These are phyloP conservation scores for Cenococcum geophilum DNA, from an alignment of 495 filamentous ascomycete species.

Conservation along the genomic window DNA sequence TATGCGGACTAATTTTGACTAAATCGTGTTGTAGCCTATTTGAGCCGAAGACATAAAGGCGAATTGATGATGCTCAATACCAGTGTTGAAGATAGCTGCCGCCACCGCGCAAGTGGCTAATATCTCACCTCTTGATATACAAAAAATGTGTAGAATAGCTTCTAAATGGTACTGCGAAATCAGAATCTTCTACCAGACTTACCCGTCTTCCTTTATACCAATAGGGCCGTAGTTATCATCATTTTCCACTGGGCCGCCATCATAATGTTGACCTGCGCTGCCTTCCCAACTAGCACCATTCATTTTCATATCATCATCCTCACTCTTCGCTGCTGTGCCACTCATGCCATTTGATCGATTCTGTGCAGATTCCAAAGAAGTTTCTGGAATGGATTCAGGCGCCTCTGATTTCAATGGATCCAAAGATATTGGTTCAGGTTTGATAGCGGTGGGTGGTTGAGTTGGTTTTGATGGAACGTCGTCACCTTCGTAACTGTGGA, in stretches of 20 bases:
- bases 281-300: constrained; percentile 37
- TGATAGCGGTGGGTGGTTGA: constrained; percentile 18
- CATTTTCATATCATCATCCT: constrained; percentile 37
- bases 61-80: neutral
- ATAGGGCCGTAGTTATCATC: constrained; percentile 44
- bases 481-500: constrained; percentile 77
- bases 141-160: neutral
- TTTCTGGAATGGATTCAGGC: constrained; percentile 11
- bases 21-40: neutral
- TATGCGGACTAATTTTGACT: no score
- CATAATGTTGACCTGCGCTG: constrained; percentile 30
- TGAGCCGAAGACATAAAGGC: neutral
- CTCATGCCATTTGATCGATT: neutral
- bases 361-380: neutral
- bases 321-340: constrained; percentile 2
- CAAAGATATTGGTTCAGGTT: neutral
- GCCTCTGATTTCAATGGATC: constrained; percentile 5
- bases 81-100: neutral
- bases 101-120: neutral
- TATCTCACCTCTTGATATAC: constrained; percentile 4
- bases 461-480: constrained; percentile 46
- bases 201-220: constrained; percentile 98
- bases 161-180: neutral
- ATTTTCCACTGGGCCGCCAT: constrained; percentile 37
- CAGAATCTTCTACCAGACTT: constrained; percentile 48